Conservation (phyloP, 2,329 filamentous ascomycete species). For the Drechslerella coelobrocha region DNA sequence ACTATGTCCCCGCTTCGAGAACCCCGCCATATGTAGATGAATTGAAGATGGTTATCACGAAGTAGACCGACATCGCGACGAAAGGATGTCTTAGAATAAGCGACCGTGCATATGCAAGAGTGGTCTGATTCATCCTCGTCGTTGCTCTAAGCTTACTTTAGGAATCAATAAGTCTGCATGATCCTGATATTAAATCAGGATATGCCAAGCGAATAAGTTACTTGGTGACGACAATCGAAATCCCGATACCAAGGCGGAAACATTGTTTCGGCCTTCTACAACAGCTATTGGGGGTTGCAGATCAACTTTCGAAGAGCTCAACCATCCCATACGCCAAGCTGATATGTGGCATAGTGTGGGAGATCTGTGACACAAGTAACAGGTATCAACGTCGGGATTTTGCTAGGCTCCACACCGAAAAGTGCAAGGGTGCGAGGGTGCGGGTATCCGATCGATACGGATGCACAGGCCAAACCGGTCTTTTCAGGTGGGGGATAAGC, state of each 20-base stretch:
- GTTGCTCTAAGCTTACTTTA: neutral
- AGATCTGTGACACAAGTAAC: too few species aligned
- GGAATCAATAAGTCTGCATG: neutral
- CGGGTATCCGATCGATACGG: too few species aligned
- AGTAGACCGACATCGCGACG: too few species aligned
- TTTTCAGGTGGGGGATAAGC: constrained; percentile 47
- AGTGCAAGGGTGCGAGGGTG: too few species aligned
- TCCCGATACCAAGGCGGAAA: constrained; percentile 16
- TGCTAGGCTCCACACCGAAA: too few species aligned
- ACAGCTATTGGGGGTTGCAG: constrained; percentile 2
- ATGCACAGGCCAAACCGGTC: constrained; percentile 17
- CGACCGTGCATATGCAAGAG: constrained; percentile 45
- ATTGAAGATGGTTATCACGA: too few species aligned
- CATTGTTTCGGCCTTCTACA: constrained; percentile 7
- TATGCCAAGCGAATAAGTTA: neutral
- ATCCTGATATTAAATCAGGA: neutral
- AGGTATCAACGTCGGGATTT: too few species aligned
- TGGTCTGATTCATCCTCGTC: constrained; percentile 41
- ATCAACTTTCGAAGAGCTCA: too few species aligned
- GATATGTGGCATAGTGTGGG: too few species aligned
- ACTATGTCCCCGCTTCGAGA: too few species aligned
- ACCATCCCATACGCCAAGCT: too few species aligned
- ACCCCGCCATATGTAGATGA: too few species aligned
- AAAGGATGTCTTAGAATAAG: constrained; percentile 2
- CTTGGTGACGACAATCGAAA: neutral